phyloP scores from a whole-genome alignment of 106 monocot species.

The Dioscorea alata region DNA sequence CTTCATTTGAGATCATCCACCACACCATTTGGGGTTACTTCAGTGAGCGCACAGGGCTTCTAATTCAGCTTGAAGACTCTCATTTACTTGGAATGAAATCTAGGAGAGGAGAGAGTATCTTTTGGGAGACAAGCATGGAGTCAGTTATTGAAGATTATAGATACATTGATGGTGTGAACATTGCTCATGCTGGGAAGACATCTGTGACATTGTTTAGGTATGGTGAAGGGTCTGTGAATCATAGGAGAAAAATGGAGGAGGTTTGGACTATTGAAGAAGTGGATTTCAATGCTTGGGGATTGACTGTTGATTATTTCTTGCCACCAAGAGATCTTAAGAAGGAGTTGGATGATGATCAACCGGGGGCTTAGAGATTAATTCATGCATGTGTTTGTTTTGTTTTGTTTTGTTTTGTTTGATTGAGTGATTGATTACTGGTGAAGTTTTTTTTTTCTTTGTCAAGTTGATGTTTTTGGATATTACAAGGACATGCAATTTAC shows the following conservation, averaged over 20 bases:
- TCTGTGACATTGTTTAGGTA: constrained; percentile 63
- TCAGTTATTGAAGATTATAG: constrained; percentile 71
- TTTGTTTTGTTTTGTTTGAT: no score
- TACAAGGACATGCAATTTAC: no score
- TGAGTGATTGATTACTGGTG: no score
- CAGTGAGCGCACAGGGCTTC: constrained; percentile 80
- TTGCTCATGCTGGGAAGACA: constrained; percentile 60
- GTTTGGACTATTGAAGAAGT: constrained; percentile 76
- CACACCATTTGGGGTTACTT: constrained; percentile 97
- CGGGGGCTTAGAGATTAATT: neutral
- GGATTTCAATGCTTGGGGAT: constrained; percentile 74
- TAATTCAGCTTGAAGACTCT: constrained; percentile 83
- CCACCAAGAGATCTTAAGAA: constrained; percentile 68
- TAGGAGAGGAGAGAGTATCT: constrained; percentile 39
- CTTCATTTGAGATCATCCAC: constrained; percentile 63
- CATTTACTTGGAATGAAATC: constrained; percentile 76
- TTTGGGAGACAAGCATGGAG: constrained; percentile 76
- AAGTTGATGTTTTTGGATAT: no score
- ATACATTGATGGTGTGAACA: constrained; percentile 76
- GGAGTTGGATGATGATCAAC: constrained; percentile 19
- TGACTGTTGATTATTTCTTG: constrained; percentile 67
- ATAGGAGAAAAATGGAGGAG: constrained; percentile 90
- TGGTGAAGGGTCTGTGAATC: constrained; percentile 78
- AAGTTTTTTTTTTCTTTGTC: no score
- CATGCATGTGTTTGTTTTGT: no score